Conservation (phyloP, 2,329 filamentous ascomycete genomes). For the Colletotrichum incanum region DNA sequence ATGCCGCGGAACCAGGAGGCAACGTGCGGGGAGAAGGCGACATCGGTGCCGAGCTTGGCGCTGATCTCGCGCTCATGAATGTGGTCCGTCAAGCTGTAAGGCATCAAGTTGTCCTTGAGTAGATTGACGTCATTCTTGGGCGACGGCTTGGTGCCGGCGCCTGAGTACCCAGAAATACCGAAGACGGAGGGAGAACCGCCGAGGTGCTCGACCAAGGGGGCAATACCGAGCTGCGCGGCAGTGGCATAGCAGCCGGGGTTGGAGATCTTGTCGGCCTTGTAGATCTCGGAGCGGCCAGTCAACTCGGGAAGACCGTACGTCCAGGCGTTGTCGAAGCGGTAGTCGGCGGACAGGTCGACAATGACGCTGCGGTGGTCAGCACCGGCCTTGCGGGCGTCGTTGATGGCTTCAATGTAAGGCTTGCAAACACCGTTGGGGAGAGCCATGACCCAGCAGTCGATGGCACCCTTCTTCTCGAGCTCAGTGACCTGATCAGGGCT, state of each 20-base stretch:
- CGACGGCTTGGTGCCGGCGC: conserved; percentile 93
- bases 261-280: conserved; percentile 84
- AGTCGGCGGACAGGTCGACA: conserved; percentile 96
- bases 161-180: conserved; percentile 94
- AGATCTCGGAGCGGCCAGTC: conserved; percentile 82
- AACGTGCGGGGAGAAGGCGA: conserved; percentile 94
- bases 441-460: conserved; percentile 98
- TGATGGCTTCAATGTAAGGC: conserved; percentile 91
- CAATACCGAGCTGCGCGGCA: conserved; percentile 89
- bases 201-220: conserved; percentile 83
- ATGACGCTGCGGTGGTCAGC: conserved; percentile 78
- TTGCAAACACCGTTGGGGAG: conserved; percentile 96
- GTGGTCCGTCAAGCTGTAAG: conserved; percentile 93
- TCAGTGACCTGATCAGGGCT: conserved; percentile 87
- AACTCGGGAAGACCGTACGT: conserved; percentile 93
- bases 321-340: conserved; percentile 89
- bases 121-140: conserved; percentile 92
- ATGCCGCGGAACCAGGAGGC: conserved; percentile 99
- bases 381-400: conserved; percentile 73
- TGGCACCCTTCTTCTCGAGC: conserved; percentile 86
- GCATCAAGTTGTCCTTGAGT: conserved; percentile 89
- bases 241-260: conserved; percentile 98
- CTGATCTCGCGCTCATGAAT: conserved; percentile 96
- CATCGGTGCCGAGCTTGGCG: conserved; percentile 78
- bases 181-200: conserved; percentile 87